Base-by-base conservation (phyloP, 2,329 filamentous ascomycete species). In the Camillea tinctor region DNA sequence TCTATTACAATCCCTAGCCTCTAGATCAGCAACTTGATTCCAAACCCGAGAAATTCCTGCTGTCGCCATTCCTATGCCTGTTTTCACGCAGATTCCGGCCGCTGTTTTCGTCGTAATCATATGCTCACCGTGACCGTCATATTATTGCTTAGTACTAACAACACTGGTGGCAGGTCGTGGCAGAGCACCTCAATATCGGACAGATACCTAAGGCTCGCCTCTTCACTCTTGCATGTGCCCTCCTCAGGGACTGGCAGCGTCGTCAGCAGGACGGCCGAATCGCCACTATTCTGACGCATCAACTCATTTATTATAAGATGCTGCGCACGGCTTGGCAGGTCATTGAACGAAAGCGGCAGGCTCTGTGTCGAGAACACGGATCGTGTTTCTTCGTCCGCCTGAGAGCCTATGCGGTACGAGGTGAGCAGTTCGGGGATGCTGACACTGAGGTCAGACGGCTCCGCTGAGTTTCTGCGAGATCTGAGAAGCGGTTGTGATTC, bases 271-370 rank as follows among this genome's bases (percentile, higher is more conserved):
- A 96, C 91, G 0, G 91, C 91, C 1, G 92, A 92, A 20, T 90
- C 81, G 48, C 74, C 73, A 65, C 88, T 91, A 62, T 92, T 79
- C 60, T 82, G 81, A 2, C 83, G 80, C 78, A 96, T 93, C 65
- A 96, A 77, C 73, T 96, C 92, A 72, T 96, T 96, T 17, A 96
- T 76, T 24, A 96, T 93, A 40, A 96, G 77, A 73, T 96, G 91
- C 72, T 96, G 92, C 1, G 92, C 92, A 17, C 91, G 86, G 68
- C 89, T 91, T 0, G 92, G 92, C 3, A 96, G 79, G 69, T 96
- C 91, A 68, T 96, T 96, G 79, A 96, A 96, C 1, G 88, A 92
- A 1, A 96, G 79, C 0, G 91, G 84, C 3, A 92, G 75, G 2
- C 85, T 81, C 56, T 88, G 86, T 21, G 84, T 84, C 2, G 84